phyloP scores from a whole-genome alignment of 345 rosid genomes.

The Boechera stricta region DNA sequence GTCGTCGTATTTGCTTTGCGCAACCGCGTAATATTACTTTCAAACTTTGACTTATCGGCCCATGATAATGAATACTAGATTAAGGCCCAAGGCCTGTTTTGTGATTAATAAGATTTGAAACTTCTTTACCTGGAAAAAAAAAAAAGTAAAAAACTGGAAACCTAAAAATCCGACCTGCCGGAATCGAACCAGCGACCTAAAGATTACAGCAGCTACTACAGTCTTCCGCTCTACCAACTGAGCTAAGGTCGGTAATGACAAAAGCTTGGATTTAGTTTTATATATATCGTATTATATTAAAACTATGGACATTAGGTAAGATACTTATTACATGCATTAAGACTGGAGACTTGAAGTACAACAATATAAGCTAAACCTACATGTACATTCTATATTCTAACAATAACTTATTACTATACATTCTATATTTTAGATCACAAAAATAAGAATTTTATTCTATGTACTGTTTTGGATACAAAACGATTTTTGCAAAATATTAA shows the following conservation, averaged over 20 bases:
- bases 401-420: too few species aligned
- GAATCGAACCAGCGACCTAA: conserved; percentile 34
- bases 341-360: neutral
- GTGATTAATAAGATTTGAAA: neutral
- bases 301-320: neutral
- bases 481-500: neutral
- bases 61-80: neutral
- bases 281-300: neutral
- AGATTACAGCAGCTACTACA: conserved; percentile 52
- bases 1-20: neutral
- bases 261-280: rapidly evolving
- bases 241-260: conserved; percentile 63
- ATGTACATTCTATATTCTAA: neutral
- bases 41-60: neutral
- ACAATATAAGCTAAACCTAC: neutral
- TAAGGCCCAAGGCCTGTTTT: neutral
- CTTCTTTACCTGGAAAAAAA: neutral
- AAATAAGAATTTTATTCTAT: too few species aligned
- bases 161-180: conserved; percentile 19
- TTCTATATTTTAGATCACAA: too few species aligned
- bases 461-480: neutral
- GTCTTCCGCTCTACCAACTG: conserved; percentile 94
- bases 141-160: neutral
- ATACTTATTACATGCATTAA: neutral
- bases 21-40: conserved; percentile 28